These are phyloP conservation scores for Xylaria venustula DNA, from an alignment of 495 filamentous ascomycete species.

Conservation along the genomic window DNA sequence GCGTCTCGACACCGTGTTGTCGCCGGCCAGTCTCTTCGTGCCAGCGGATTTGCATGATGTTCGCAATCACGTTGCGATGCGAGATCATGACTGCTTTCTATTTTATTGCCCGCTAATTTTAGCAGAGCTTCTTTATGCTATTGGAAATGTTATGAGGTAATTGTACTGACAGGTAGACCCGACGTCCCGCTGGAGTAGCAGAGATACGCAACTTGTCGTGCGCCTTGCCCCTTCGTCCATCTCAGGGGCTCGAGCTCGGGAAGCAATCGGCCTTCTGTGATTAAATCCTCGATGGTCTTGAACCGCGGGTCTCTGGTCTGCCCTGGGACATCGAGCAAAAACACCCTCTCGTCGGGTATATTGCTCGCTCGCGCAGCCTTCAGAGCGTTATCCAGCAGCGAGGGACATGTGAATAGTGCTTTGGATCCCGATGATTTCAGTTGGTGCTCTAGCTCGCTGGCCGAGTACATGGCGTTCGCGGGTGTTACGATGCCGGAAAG, in stretches of 20 bases:
- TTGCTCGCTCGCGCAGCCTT: constrained; percentile 65
- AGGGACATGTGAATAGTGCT: constrained; percentile 75
- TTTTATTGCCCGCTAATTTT: background rate
- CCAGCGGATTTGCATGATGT: constrained; percentile 62
- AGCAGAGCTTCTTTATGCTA: background rate
- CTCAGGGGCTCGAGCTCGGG: constrained; percentile 61
- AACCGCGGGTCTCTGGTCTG: constrained; percentile 52
- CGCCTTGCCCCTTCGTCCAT: constrained; percentile 74
- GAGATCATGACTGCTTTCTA: constrained; percentile 96
- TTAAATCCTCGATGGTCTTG: constrained; percentile 70
- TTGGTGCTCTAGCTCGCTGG: constrained; percentile 74
- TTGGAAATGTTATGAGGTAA: too few relatives aligned
- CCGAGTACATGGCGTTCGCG: constrained; percentile 81
- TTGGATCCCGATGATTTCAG: constrained; percentile 72
- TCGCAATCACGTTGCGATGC: constrained; percentile 85
- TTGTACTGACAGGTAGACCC: constrained; percentile 67
- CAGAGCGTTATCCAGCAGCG: constrained; percentile 68
- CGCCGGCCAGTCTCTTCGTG: constrained; percentile 50
- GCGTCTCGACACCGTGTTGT: constrained; percentile 46
- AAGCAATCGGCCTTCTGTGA: constrained; percentile 61
- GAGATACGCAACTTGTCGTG: constrained; percentile 74
- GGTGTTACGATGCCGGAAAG: constrained; percentile 74
- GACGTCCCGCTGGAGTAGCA: constrained; percentile 92
- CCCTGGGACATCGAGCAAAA: constrained; percentile 68
- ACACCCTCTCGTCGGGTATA: constrained; percentile 71